These are phyloP conservation scores for Diaporthe nobilis DNA, from an alignment of 2,329 filamentous ascomycete genomes.

Conservation along the genomic window DNA sequence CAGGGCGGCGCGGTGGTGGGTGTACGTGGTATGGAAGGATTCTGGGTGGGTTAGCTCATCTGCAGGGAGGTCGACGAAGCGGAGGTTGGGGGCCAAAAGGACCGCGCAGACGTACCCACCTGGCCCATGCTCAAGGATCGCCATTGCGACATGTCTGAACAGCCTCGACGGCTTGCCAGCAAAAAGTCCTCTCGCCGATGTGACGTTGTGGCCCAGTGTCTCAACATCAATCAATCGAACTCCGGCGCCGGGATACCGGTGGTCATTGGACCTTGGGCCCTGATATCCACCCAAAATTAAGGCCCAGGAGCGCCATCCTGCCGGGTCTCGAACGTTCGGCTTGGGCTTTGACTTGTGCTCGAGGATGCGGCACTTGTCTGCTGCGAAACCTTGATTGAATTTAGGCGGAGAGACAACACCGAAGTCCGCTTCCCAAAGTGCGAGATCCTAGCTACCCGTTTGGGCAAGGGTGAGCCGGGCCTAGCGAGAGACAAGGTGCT, in stretches of 20 bases:
- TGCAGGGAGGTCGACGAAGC: conserved; percentile 13
- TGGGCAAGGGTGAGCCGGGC: conserved; percentile 6
- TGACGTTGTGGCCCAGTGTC: conserved; percentile 25
- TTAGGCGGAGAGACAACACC: not conserved
- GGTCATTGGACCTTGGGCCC: not conserved
- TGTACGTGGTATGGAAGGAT: conserved; percentile 20
- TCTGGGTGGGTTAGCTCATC: not conserved
- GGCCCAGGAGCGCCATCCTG: conserved; percentile 15
- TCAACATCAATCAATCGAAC: conserved; percentile 21
- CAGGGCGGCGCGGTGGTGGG: conserved; percentile 16
- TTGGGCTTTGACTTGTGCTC: conserved; percentile 2
- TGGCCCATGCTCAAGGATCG: conserved; percentile 23
- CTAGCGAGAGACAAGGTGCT: conserved; percentile 41
- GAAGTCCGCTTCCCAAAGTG: conserved; percentile 5
- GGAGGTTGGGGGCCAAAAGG: conserved; percentile 34
- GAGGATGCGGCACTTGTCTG: conserved; percentile 14
- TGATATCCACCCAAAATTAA: conserved; percentile 18
- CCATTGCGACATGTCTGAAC: conserved; percentile 19
- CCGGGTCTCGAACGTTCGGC: not conserved
- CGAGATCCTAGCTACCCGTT: conserved; percentile 14
- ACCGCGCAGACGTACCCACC: conserved; percentile 27
- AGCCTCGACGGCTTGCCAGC: conserved; percentile 1
- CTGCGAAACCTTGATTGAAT: conserved; percentile 3
- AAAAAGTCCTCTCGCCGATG: conserved; percentile 8
- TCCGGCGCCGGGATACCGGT: not conserved